Evolutionary conservation across 2,329 filamentous ascomycete genomes (phyloP).

Genomic region (Diatrype stigma): DNA sequence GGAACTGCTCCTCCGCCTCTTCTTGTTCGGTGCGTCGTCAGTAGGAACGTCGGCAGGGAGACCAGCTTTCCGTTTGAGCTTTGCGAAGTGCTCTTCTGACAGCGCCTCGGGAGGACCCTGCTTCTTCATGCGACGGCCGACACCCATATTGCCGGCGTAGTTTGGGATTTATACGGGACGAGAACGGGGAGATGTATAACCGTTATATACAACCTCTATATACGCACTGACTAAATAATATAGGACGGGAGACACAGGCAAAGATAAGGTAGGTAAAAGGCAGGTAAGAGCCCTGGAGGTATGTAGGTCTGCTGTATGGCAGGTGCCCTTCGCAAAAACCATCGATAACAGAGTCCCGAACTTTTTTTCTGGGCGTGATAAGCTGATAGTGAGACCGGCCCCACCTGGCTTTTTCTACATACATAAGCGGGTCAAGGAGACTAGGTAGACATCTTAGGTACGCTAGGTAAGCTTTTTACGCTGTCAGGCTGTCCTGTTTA

Average conservation of each 20-base stretch:
- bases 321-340: background rate
- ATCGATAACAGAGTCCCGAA: constrained; percentile 9
- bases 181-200: background rate
- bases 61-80: constrained; percentile 79
- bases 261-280: background rate
- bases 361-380: constrained; percentile 26
- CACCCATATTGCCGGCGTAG: constrained; percentile 65
- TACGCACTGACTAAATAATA: too few species aligned
- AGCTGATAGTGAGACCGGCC: constrained; percentile 19
- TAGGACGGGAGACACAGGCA: too few species aligned
- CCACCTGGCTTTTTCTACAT: constrained; percentile 4
- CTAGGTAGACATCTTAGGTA: background rate
- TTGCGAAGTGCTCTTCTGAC: constrained; percentile 74
- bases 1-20: constrained; percentile 47
- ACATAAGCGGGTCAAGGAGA: too few species aligned
- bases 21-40: constrained; percentile 54
- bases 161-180: background rate
- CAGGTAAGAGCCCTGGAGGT: background rate
- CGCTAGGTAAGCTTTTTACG: background rate
- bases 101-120: constrained; percentile 82
- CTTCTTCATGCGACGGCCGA: constrained; percentile 90
- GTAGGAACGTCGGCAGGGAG: constrained; percentile 57
- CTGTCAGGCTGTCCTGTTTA: background rate
- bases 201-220: too few species aligned
- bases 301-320: too few species aligned